Evolutionary conservation across 1,284 basidiomycete species (phyloP).

Genomic region (Pseudozyma flocculosa): DNA sequence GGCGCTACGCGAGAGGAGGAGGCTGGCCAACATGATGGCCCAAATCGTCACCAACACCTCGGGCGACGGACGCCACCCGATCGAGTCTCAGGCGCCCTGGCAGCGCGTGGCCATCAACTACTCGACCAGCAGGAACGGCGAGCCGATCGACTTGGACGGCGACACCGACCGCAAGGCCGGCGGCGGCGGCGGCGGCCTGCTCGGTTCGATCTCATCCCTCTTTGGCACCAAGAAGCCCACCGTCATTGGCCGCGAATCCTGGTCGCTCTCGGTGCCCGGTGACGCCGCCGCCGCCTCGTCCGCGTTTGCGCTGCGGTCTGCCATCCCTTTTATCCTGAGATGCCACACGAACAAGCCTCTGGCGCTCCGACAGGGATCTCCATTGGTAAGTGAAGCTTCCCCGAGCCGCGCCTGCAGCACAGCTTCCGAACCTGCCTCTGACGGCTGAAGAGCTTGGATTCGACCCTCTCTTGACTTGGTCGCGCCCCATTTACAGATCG

Average conservation of each 20-base stretch:
- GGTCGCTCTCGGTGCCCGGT: slow-evolving; percentile 35
- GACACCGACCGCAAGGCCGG: slow-evolving; percentile 7
- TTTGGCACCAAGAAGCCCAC: slow-evolving; percentile 4
- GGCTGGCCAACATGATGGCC: slow-evolving; percentile 24
- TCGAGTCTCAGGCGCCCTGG: slow-evolving; percentile 4
- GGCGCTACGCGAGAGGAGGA: slow-evolving; percentile 18
- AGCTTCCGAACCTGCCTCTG: no score
- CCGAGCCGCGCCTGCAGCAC: no score
- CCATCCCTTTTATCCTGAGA: slow-evolving; percentile 38
- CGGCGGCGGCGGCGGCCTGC: slow-evolving; percentile 11
- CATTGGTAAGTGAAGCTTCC: slow-evolving; percentile 6
- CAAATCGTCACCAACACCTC: slow-evolving; percentile 13
- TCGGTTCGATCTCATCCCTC: slow-evolving; percentile 1
- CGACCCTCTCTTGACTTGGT: no score
- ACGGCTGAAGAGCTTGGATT: no score
- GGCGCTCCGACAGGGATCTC: slow-evolving; percentile 9
- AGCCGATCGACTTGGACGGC: background rate
- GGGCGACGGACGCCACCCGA: slow-evolving; percentile 13
- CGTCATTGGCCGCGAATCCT: slow-evolving; percentile 8
- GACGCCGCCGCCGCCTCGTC: slow-evolving; percentile 17
- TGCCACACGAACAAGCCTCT: slow-evolving; percentile 19
- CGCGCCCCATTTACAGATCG: background rate
- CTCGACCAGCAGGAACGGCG: slow-evolving; percentile 10
- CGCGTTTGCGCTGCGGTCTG: slow-evolving; percentile 31
- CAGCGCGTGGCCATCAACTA: background rate